Base-by-base conservation (phyloP, 768 basidiomycete genomes). In the Butyriboletus loyo region DNA sequence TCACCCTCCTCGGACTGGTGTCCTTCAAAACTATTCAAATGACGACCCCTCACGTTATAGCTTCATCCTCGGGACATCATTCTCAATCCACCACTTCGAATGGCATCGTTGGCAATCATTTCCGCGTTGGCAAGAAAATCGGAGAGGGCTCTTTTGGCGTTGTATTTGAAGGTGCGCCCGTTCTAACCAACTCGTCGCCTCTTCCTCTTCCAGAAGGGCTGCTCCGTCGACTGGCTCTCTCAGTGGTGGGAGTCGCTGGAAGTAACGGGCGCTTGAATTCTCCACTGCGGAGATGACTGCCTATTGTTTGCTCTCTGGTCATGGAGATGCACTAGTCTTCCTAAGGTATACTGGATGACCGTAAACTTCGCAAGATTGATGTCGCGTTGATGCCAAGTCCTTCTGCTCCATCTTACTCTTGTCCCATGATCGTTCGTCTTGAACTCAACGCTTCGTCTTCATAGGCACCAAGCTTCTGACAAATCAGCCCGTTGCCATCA, bases 81-180 rank as follows among this genome's bases (percentile, higher is more conserved):
- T 79, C 83, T 17, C 82, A 83, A 64, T 78, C 83, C 42, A 74
- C 82, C 43, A 77, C 81, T 27, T 78, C 73, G 36, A 87, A 84
- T 70, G 83, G 87, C 62, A 82, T 91, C 69, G 86, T 91, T 53
- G 89, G 89, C 38, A 84, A 77, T 63, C 83, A 89, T 68, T 91
- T 83, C 67, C 81, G 89, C 57, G 94, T 98, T 46, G 96, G 96
- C 46, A 94, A 96, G 81, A 98, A 98, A 84, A 96, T 98, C 69
- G 96, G 96, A 43, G 96, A 99, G 74, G 96, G 96, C 46, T 91
- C 88, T n/a, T 99, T 99, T 69, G 96, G 96, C 64, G 96, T 98
- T 59, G 88, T 98, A 56, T 92, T 97, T 73, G 87, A 98, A 81
- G 87, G 97, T 94, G 66, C 46, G 77, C 73, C 27, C n/a, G 25